Evolutionary conservation across 345 rosid species (phyloP), one percentile per base, ranked within the genome.

Genomic region (Lenwebbia sp.): DNA sequence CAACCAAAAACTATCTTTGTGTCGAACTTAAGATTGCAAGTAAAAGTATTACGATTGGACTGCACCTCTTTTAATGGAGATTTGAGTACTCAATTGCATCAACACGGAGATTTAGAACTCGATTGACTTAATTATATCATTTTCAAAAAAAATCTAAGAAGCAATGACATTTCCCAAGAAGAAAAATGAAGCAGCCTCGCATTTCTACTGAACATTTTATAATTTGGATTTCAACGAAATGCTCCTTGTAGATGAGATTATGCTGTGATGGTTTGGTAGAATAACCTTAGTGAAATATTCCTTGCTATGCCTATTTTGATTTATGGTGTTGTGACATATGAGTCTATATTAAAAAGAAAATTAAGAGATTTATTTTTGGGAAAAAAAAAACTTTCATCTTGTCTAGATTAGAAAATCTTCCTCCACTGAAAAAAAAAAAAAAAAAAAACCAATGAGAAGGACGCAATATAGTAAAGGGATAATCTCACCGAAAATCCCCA

Each of bases 31-130:
- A 65, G 23, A 33, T 17, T 65, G 76, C 44, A 7, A 65, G 76
- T 15, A 65, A 8, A 65, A 17, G 2, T 17, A 33, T 7, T 9
- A 1, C 22, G 3, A 65, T 17, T 33, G 44, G 44, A 6, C 3
- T 1, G 1, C 23, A 33, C 1, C 76, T 17, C 44, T 65, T 65
- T 65, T 10, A 2, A 17, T 0, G 13, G 22, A 65, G 3, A 7
- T 65, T 33, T 33, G 19, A 2, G 23, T 9, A 8, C 25, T 65
- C 76, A 33, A 19, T 30, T 65, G 21, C 12, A 65, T 65, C 0
- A 0, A 4, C 44, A 65, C 0, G 4, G 1, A 30, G 3, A 15
- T 2, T 65, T 33, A 33, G 44, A 65, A 33, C 0, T 17, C 5
- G 6, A 33, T 33, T 33, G 23, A 65, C 41, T 65, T 65, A 30